A percentile compares a stretch with the other conserved stretches of the same genome.
Conservation (phyloP, 305 asterid species). For the Fraxinus velutina region DNA sequence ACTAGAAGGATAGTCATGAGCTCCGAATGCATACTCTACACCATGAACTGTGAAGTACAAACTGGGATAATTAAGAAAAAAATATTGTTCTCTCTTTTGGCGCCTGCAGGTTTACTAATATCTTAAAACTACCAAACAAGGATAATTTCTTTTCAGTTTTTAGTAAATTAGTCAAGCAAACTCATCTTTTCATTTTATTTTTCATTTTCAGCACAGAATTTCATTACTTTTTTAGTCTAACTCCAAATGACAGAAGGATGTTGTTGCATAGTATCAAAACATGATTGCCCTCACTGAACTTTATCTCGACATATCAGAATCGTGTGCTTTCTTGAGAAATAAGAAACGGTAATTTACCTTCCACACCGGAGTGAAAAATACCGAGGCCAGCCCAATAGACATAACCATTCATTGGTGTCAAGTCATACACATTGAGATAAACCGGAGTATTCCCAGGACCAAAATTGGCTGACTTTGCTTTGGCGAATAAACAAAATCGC, state of each 20-base stretch:
- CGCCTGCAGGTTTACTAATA: neutral
- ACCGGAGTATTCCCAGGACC: slow-evolving; percentile 69
- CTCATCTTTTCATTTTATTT: neutral
- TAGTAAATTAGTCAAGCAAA: neutral
- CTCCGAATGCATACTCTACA: slow-evolving; percentile 80
- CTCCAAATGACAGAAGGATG: neutral
- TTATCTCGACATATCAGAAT: neutral
- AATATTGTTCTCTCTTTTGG: neutral
- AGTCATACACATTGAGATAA: slow-evolving; percentile 60
- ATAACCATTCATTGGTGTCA: slow-evolving; percentile 64
- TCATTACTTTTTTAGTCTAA: neutral
- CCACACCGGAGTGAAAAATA: slow-evolving; percentile 65
- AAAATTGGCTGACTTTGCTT: slow-evolving; percentile 61
- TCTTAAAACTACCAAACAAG: neutral
- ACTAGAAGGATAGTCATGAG: slow-evolving; percentile 68
- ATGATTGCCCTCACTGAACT: neutral
- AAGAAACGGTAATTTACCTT: slow-evolving; percentile 33
- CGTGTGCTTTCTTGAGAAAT: neutral
- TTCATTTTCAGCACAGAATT: neutral
- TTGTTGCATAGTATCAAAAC: neutral
- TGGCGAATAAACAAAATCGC: slow-evolving; percentile 77
- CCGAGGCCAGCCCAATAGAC: slow-evolving; percentile 75
- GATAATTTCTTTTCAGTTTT: neutral
- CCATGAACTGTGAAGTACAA: slow-evolving; percentile 50
- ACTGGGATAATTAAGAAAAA: slow-evolving; percentile 4